A percentile compares a stretch with the other conserved stretches of the same genome.
These are phyloP conservation scores for Cryptococcus sp. DNA, from an alignment of 1,284 basidiomycete species.

Conservation along the genomic window DNA sequence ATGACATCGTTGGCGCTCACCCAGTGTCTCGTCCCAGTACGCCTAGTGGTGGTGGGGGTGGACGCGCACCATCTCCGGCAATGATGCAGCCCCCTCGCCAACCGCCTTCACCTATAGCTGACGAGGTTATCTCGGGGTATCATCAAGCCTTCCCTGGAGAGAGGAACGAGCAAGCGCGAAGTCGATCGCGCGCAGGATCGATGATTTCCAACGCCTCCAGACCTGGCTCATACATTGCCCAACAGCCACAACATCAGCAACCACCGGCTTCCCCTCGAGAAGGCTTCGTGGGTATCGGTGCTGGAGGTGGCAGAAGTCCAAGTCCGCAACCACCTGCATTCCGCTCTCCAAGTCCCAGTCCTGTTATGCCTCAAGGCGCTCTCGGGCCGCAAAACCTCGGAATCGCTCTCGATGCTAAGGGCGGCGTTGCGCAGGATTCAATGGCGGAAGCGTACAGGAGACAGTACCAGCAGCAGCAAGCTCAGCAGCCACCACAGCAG, in stretches of 20 bases:
- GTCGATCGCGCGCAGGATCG: slow-evolving; percentile 56
- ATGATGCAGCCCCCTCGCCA: slow-evolving; percentile 71
- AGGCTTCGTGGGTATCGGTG: slow-evolving; percentile 76
- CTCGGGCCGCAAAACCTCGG: slow-evolving; percentile 59
- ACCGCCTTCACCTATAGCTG: slow-evolving; percentile 60
- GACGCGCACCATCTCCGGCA: slow-evolving; percentile 51
- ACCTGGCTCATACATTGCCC: slow-evolving; percentile 42
- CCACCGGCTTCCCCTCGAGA: slow-evolving; percentile 57
- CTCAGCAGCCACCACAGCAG: slow-evolving; percentile 39
- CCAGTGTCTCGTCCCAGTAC: slow-evolving; percentile 73
- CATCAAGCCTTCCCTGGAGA: slow-evolving; percentile 87
- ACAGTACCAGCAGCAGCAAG: slow-evolving; percentile 47
- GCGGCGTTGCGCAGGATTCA: slow-evolving; percentile 74
- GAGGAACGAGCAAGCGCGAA: slow-evolving; percentile 35
- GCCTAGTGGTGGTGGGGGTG: slow-evolving; percentile 57
- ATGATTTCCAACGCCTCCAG: slow-evolving; percentile 45
- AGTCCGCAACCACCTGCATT: slow-evolving; percentile 62
- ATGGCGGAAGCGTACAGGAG: slow-evolving; percentile 64
- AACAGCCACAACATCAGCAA: slow-evolving; percentile 25
- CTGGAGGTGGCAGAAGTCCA: slow-evolving; percentile 60
- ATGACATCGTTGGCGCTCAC: slow-evolving; percentile 71
- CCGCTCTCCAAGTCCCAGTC: slow-evolving; percentile 44
- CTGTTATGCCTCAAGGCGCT: slow-evolving; percentile 24
- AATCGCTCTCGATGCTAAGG: slow-evolving; percentile 73
- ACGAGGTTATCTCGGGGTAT: slow-evolving; percentile 75